Conservation (phyloP, 2,329 filamentous ascomycete genomes). For the Sporothrix dimorphospora region DNA sequence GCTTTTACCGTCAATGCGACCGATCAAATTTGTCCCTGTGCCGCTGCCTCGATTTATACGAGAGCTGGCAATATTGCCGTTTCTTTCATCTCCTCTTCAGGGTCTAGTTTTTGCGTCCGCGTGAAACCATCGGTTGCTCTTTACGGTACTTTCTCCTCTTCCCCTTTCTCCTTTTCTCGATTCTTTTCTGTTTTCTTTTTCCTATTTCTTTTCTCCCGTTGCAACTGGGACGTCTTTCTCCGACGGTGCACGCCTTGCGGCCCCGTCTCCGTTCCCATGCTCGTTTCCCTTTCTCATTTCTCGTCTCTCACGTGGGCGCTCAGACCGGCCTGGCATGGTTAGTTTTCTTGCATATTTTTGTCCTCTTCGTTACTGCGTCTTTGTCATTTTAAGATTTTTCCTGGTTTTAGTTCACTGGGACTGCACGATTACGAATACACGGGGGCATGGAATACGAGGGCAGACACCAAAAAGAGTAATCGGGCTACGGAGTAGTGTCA, state of each 20-base stretch:
- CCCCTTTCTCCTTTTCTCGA: background rate
- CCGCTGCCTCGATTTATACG: background rate
- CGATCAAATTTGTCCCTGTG: background rate
- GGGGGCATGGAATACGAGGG: constrained; percentile 16
- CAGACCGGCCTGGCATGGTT: background rate
- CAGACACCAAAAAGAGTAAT: background rate
- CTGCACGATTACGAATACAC: background rate
- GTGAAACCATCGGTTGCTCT: background rate
- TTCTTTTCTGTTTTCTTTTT: background rate
- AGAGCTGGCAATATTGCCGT: background rate
- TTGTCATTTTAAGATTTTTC: background rate
- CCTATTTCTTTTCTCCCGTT: background rate
- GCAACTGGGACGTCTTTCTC: background rate
- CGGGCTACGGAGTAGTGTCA: constrained; percentile 4
- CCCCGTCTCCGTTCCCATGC: background rate
- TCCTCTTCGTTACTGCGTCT: background rate
- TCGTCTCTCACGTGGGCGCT: background rate
- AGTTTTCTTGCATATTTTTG: background rate
- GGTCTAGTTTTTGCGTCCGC: background rate
- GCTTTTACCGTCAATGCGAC: background rate
- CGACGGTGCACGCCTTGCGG: background rate
- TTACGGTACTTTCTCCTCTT: background rate
- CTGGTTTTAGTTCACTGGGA: no score
- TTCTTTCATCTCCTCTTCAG: background rate
- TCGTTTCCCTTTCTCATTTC: background rate